A percentile compares a stretch with the other conserved stretches of the same genome.
Conservation (phyloP, 192 early-diverging fungal genomes). For the Geranomyces variabilis region DNA sequence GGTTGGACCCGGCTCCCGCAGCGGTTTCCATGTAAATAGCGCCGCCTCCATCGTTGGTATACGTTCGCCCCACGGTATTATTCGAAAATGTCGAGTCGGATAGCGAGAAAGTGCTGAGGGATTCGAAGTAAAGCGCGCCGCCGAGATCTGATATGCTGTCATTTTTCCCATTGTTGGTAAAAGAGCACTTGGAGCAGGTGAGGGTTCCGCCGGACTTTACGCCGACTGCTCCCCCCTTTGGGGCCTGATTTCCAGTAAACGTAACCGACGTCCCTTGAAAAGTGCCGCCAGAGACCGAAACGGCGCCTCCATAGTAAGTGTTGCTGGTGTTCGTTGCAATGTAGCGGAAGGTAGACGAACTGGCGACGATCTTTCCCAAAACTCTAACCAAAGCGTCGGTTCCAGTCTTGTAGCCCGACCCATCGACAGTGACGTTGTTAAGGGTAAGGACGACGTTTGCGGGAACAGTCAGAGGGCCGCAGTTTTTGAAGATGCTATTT, state of each 20-base stretch:
- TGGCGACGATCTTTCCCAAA: not conserved
- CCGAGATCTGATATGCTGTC: not conserved
- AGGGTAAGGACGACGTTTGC: not conserved
- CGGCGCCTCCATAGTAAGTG: not conserved
- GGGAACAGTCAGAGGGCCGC: not conserved
- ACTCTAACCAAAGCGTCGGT: constrained; percentile 4
- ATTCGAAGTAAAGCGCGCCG: not conserved
- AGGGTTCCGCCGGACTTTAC: not conserved
- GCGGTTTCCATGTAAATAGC: not conserved
- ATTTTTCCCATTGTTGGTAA: not conserved
- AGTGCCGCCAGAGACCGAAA: not conserved
- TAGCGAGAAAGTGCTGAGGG: not conserved
- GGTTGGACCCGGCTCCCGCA: not conserved
- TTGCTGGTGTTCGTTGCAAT: not conserved
- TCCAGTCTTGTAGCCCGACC: not conserved
- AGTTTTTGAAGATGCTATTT: constrained; percentile 1
- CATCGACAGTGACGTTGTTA: not conserved
- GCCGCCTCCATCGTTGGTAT: not conserved
- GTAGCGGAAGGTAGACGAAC: not conserved
- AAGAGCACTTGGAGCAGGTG: not conserved
- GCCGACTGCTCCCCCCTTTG: not conserved
- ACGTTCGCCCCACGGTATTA: not conserved
- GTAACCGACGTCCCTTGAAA: not conserved
- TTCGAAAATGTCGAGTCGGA: not conserved
- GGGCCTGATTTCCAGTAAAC: not conserved